Evolutionary conservation across 2,329 filamentous ascomycete genomes (phyloP).

Genomic region (Aureobasidium sp.): DNA sequence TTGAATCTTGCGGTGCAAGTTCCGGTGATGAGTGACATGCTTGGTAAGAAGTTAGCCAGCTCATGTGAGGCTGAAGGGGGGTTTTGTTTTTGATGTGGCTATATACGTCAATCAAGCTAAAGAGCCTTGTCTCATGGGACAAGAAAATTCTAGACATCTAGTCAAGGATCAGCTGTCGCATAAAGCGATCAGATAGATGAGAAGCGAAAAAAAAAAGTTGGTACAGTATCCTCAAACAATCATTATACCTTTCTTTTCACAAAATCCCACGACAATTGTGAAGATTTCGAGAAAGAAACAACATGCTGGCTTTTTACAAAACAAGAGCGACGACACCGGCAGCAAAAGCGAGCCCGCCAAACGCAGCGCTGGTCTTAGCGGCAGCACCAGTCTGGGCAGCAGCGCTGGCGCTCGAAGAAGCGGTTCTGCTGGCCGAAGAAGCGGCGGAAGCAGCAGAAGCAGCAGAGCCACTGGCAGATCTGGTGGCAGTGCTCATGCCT

Average conservation of each 20-base stretch:
- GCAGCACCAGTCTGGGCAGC: slow-evolving; percentile 30
- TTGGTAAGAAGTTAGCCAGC: too few relatives aligned
- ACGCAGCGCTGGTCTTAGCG: slow-evolving; percentile 30
- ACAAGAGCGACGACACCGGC: slow-evolving; percentile 33
- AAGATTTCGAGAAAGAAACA: neutral
- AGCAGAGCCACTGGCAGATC: slow-evolving; percentile 16
- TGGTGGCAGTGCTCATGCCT: slow-evolving; percentile 16
- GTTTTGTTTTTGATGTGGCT: too few relatives aligned
- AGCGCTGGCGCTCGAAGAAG: slow-evolving; percentile 23
- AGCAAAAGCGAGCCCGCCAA: slow-evolving; percentile 33
- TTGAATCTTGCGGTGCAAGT: too few relatives aligned
- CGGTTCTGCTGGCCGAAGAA: slow-evolving; percentile 50
- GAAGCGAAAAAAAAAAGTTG: neutral
- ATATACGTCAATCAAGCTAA: too few relatives aligned
- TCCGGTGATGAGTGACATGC: too few relatives aligned
- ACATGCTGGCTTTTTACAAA: neutral
- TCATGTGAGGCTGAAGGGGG: too few relatives aligned
- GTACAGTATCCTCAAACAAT: too few relatives aligned
- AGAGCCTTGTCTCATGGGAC: too few relatives aligned
- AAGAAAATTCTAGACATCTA: too few relatives aligned
- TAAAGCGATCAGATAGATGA: neutral
- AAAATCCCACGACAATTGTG: too few relatives aligned
- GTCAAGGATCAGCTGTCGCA: neutral
- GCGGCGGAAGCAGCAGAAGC: slow-evolving; percentile 10
- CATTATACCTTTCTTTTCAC: too few relatives aligned